phyloP scores from a whole-genome alignment of 1,284 basidiomycete species.

The Tilletia walkeri region DNA sequence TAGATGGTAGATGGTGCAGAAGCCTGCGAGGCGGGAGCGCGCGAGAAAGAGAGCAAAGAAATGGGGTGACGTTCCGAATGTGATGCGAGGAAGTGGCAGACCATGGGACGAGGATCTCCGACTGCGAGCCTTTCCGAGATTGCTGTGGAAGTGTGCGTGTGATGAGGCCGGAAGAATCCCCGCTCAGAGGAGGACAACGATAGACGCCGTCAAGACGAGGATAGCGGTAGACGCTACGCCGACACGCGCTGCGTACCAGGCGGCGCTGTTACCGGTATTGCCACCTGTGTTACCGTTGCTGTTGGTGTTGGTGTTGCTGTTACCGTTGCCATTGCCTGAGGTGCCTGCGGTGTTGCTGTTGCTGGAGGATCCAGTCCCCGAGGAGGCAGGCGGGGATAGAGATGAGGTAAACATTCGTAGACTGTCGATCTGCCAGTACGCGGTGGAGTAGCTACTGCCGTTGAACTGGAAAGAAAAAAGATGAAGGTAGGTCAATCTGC shows the following conservation, averaged over 20 bases:
- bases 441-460: constrained; percentile 34
- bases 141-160: no score
- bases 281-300: neutral
- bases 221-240: neutral
- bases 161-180: no score
- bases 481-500: constrained; percentile 27
- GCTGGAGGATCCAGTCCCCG: neutral
- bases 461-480: constrained; percentile 41
- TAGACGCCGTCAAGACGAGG: neutral
- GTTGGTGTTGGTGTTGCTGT: neutral
- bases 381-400: neutral
- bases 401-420: constrained; percentile 35
- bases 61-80: no score
- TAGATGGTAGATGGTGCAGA: no score
- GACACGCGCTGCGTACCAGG: neutral
- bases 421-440: constrained; percentile 45
- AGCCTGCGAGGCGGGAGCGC: no score
- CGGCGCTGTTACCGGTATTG: neutral
- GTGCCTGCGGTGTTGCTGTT: neutral
- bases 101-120: no score
- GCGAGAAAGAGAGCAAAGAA: no score
- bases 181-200: no score
- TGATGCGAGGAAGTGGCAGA: no score
- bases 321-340: constrained; percentile 8
- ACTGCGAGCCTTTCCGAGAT: no score